Base-by-base conservation (phyloP, 2,329 filamentous ascomycete genomes). In the Botrytis fabae region DNA sequence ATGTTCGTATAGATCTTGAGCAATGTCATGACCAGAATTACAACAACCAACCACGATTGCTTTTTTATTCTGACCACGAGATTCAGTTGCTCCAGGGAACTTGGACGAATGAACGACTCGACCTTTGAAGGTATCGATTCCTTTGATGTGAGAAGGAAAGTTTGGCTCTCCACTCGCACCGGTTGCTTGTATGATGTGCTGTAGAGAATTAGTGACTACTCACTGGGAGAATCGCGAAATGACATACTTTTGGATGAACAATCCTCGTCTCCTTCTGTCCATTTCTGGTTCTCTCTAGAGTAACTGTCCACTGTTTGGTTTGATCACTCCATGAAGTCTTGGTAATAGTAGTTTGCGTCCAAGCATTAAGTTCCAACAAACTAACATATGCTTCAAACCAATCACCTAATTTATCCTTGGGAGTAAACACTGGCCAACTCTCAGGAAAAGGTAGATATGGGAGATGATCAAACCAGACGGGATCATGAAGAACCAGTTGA, bases 1-100 rank as follows among this genome's bases (percentile, higher is more conserved):
- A 72, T 89, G 88, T 76, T 92, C 89, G 46, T 87, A 85, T 77
- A 86, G 92, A 75, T 92, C 89, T 71, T 92, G 90, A 0, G 89
- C 87, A 72, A 93, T 92, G 76, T 93, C 91, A 77, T 92, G 89
- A 9, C 85, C 89, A 0, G 89, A 91, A 80, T 92, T 93, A 80
- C 90, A 91, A 1, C 88, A 89, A 1, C 91, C 91, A 0, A 93
- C 84, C 0, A 93, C 87, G 1, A 92, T 82, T 0, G 88, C 90
- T 74, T 87, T 90, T 79, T 89, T 90, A 1, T 86, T 86, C 28
- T 83, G 80, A 22, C 83, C 81, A 2, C 84, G 79, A 0, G 84
- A 74, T 20, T 75, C 79, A 4, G 81, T 80, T 0, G 89, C 88
- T 0, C 89, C 89, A 0, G 83, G 81, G 75, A 90, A 90, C 3